A percentile compares a stretch with the other conserved stretches of the same genome.
Evolutionary conservation across 148 eudicot species (phyloP).

Genomic region (Polygonum maritimum): DNA sequence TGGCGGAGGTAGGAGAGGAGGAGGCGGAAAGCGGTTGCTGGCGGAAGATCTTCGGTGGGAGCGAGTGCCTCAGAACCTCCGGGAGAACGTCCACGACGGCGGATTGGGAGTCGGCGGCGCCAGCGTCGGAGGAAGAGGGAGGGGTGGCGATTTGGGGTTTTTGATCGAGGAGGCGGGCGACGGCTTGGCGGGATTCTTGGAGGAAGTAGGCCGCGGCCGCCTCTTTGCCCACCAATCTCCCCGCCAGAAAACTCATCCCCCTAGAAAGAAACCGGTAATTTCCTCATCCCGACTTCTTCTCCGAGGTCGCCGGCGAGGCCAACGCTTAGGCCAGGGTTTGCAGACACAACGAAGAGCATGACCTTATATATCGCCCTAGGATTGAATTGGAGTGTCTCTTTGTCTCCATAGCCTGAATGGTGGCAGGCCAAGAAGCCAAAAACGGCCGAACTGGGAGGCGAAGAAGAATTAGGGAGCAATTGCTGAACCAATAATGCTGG

Average conservation of each 20-base stretch:
- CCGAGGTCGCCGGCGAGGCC: too few relatives aligned
- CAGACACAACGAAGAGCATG: too few relatives aligned
- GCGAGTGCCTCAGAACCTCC: constrained; percentile 67
- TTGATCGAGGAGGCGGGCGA: constrained; percentile 25
- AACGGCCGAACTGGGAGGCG: too few relatives aligned
- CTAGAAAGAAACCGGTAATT: too few relatives aligned
- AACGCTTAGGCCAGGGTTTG: too few relatives aligned
- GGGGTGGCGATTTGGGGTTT: constrained; percentile 6
- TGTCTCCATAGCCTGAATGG: too few relatives aligned
- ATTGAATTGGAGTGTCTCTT: too few relatives aligned
- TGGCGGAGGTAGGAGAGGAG: constrained; percentile 28
- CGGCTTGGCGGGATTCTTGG: constrained; percentile 74
- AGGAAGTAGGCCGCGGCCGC: constrained; percentile 67
- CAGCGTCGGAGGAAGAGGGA: constrained; percentile 1
- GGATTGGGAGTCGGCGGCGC: neutral
- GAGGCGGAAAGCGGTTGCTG: constrained; percentile 23
- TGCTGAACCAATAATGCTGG: too few relatives aligned
- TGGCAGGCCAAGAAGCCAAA: too few relatives aligned
- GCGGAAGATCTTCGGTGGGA: constrained; percentile 50
- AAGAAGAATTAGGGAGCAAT: too few relatives aligned
- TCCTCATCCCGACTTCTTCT: too few relatives aligned
- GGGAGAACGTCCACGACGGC: constrained; percentile 46
- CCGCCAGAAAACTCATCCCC: constrained; percentile 61
- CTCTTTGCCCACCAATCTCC: constrained; percentile 60
- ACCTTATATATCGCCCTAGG: too few relatives aligned